phyloP scores from a whole-genome alignment of 1,139 yeast species.

The Debaryomyces sp. region DNA sequence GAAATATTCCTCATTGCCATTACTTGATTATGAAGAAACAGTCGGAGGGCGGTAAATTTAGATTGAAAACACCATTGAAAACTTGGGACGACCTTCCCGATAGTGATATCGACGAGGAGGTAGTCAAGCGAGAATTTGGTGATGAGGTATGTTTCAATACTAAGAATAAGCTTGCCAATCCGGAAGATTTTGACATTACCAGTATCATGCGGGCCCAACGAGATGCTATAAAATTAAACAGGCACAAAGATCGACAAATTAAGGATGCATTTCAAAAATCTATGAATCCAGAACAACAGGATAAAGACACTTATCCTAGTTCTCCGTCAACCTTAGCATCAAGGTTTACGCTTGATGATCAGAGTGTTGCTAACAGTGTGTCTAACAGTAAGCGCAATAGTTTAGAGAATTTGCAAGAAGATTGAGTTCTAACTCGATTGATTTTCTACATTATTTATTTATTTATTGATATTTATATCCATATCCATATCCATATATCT shows the following conservation, averaged over 20 bases:
- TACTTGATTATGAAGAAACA: constrained; percentile 74
- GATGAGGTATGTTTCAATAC: constrained; percentile 49
- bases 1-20: constrained; percentile 83
- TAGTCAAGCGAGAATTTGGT: constrained; percentile 42
- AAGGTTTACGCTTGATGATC: constrained; percentile 30
- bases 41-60: constrained; percentile 46
- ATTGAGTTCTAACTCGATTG: constrained; percentile 18
- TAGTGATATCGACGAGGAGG: constrained; percentile 42
- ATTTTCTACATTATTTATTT: constrained; percentile 24
- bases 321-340: constrained; percentile 18
- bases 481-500: no score
- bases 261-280: constrained; percentile 34
- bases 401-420: constrained; percentile 14
- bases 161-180: constrained; percentile 33
- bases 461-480: not conserved
- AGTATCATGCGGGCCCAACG: constrained; percentile 48
- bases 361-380: constrained; percentile 30
- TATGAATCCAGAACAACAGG: not conserved
- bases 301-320: constrained; percentile 3
- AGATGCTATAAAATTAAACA: constrained; percentile 40
- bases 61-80: constrained; percentile 53
- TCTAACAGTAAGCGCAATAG: not conserved
- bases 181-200: constrained; percentile 46
- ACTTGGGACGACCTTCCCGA: constrained; percentile 63
- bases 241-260: constrained; percentile 40